These are phyloP conservation scores for Boletus semigastroideus DNA, from an alignment of 1,284 basidiomycete species.

Conservation along the genomic window DNA sequence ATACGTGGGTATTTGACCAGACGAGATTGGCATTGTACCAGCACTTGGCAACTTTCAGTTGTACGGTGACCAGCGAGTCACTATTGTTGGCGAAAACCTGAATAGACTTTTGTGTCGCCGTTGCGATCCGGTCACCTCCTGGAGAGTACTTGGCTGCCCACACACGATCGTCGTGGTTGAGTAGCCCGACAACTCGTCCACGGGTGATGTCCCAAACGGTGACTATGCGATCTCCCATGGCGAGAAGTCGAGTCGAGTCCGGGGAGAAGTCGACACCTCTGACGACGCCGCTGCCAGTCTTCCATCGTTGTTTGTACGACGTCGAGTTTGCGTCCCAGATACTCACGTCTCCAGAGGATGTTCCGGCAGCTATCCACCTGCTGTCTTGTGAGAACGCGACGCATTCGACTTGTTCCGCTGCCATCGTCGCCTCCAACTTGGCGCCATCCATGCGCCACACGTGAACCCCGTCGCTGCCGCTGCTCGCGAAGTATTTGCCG, in stretches of 20 bases:
- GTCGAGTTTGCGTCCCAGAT: not conserved
- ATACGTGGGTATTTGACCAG: not conserved
- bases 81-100: not conserved
- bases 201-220: not conserved
- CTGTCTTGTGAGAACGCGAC: not conserved
- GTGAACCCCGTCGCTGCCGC: not conserved
- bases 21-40: not conserved
- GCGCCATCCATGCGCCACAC: not conserved
- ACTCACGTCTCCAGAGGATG: not conserved
- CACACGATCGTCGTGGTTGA: not conserved
- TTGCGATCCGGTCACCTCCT: not conserved
- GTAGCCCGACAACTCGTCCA: not conserved
- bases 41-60: not conserved
- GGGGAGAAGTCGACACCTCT: not conserved
- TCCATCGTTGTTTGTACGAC: not conserved
- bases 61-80: not conserved
- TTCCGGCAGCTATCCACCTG: not conserved
- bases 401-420: not conserved
- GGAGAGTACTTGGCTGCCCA: not conserved
- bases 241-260: not conserved
- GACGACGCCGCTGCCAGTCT: not conserved
- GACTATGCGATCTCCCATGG: not conserved
- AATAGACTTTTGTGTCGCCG: not conserved
- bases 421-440: not conserved
- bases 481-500: not conserved